Conservation (phyloP, 2,329 filamentous ascomycete species). For the Aurifilum marmelostoma region DNA sequence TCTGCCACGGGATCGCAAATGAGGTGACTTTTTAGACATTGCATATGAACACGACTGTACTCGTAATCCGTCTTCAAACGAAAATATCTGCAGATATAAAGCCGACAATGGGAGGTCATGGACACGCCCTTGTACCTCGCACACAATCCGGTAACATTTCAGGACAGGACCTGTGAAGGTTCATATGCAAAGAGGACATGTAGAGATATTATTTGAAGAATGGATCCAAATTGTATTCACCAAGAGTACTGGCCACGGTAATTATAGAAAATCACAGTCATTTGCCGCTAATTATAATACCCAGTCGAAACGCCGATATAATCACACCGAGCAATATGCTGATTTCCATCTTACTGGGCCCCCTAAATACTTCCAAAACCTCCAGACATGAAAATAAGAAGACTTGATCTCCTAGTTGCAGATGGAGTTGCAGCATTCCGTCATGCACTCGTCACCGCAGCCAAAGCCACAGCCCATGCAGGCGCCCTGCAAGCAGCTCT, state of each 20-base stretch:
- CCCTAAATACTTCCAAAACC: background rate
- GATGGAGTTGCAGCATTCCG: background rate
- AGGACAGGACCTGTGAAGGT: too few relatives aligned
- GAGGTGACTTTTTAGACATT: too few relatives aligned
- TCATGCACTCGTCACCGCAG: slow-evolving; percentile 4
- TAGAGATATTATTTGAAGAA: background rate
- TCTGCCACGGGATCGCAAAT: too few relatives aligned
- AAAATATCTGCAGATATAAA: too few relatives aligned
- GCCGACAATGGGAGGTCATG: too few relatives aligned
- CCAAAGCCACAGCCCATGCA: slow-evolving; percentile 9
- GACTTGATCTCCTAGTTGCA: background rate
- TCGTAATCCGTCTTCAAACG: too few relatives aligned
- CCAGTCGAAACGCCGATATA: background rate
- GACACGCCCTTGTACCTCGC: too few relatives aligned
- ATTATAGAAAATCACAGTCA: background rate
- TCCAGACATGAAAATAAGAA: background rate
- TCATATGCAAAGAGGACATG: background rate
- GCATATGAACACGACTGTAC: too few relatives aligned
- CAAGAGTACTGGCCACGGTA: background rate
- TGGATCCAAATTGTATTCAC: background rate
- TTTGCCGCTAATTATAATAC: background rate
- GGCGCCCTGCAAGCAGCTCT: slow-evolving; percentile 6
- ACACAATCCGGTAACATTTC: too few relatives aligned
- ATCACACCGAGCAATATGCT: background rate
- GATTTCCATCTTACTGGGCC: background rate